A percentile compares a stretch with the other conserved stretches of the same genome.
These are phyloP conservation scores for Iris pallida DNA, from an alignment of 116 monocot genomes.

Conservation along the genomic window DNA sequence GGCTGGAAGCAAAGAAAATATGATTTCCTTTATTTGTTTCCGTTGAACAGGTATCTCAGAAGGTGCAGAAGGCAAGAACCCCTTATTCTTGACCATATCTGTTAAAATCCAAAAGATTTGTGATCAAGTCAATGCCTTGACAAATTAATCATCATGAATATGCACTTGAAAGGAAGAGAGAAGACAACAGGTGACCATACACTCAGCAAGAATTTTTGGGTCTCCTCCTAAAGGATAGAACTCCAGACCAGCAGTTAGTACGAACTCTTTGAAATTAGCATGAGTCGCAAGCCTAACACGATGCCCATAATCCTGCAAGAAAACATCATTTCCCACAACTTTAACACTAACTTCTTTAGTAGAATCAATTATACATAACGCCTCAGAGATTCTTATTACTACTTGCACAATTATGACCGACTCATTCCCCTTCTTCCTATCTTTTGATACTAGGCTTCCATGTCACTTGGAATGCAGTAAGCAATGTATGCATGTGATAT, in stretches of 20 bases:
- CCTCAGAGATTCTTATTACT: too few species aligned
- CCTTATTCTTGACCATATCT: constrained; percentile 97
- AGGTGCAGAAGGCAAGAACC: constrained; percentile 84
- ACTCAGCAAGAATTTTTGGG: constrained; percentile 86
- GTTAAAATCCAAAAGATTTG: constrained; percentile 10
- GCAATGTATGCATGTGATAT: too few species aligned
- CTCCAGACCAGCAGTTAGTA: constrained; percentile 86
- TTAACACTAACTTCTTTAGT: background rate
- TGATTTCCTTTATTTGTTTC: constrained; percentile 88
- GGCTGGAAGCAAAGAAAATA: constrained; percentile 82
- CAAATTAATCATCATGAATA: background rate
- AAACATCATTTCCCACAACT: background rate
- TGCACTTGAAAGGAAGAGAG: too few species aligned
- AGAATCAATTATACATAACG: too few species aligned
- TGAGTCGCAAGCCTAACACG: constrained; percentile 92
- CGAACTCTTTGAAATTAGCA: constrained; percentile 96
- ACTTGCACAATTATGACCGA: too few species aligned
- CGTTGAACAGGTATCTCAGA: constrained; percentile 90
- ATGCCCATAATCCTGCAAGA: constrained; percentile 86
- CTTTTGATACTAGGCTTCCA: too few species aligned
- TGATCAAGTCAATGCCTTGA: background rate
- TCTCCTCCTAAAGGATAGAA: constrained; percentile 95
- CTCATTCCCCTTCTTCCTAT: too few species aligned
- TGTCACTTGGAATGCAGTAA: too few species aligned
- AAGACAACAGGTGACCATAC: constrained; percentile 24